A percentile compares a stretch with the other conserved stretches of the same genome.
Conservation (phyloP, 2,329 filamentous ascomycete species). For the Colletotrichum limetticola region DNA sequence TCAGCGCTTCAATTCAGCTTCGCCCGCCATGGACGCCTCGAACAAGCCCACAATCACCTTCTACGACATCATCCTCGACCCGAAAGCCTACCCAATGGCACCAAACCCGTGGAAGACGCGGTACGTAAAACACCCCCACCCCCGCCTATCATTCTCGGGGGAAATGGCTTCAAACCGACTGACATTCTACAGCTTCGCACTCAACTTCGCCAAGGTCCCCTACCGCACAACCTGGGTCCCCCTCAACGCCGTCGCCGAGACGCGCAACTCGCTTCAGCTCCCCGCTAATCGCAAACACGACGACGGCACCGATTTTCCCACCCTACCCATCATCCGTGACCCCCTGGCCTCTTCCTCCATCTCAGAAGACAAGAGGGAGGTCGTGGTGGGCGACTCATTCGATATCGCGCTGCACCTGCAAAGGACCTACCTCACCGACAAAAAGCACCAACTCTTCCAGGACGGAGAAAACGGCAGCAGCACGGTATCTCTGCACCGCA, state of each 20-base stretch:
- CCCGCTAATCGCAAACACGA: constrained; percentile 63
- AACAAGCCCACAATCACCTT: background rate
- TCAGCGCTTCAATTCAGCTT: background rate
- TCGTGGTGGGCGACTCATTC: constrained; percentile 69
- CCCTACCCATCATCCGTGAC: constrained; percentile 68
- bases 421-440: constrained; percentile 58
- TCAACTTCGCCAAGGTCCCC: constrained; percentile 53
- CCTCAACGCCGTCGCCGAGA: constrained; percentile 60
- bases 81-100: background rate
- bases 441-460: constrained; percentile 59
- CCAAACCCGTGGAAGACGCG: background rate
- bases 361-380: background rate
- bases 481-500: constrained; percentile 50
- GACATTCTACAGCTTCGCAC: constrained; percentile 38
- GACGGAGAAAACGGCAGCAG: constrained; percentile 20
- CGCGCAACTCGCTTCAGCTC: constrained; percentile 58
- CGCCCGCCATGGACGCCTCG: background rate
- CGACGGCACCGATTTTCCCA: constrained; percentile 68
- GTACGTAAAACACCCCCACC: background rate
- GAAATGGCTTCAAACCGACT: accelerated
- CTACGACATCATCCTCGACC: background rate
- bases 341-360: constrained; percentile 41
- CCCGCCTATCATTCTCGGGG: too few species aligned
- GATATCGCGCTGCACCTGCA: constrained; percentile 73
- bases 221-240: constrained; percentile 58